phyloP scores from a whole-genome alignment of 73 alveolate genomes.

The Paramecium tetraurelia region DNA sequence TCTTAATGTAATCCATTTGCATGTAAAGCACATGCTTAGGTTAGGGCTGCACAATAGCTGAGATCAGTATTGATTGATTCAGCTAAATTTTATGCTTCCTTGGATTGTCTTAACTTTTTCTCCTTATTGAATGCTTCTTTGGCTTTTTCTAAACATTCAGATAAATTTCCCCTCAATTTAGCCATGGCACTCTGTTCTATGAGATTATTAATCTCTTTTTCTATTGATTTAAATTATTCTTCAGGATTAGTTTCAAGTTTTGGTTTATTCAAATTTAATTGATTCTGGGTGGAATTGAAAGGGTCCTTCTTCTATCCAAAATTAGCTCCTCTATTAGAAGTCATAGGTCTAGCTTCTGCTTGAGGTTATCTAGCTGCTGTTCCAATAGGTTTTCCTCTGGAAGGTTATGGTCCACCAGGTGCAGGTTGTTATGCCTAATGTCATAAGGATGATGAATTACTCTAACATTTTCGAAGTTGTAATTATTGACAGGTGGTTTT shows the following conservation, averaged over 20 bases:
- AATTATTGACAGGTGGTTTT: neutral
- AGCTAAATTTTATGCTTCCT: conserved; percentile 70
- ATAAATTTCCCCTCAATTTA: conserved; percentile 63
- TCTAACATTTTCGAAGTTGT: conserved; percentile 1
- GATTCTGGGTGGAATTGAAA: neutral
- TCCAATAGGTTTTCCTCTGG: neutral
- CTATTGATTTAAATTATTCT: conserved; percentile 73
- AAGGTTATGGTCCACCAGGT: conserved; percentile 30
- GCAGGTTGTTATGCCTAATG: neutral
- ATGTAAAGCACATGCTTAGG: conserved; percentile 75
- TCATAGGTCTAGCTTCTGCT: conserved; percentile 49
- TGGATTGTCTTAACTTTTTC: conserved; percentile 75
- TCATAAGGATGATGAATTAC: neutral
- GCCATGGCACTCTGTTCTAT: conserved; percentile 74
- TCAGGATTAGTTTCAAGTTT: conserved; percentile 64
- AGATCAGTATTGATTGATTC: conserved; percentile 82
- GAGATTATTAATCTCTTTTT: conserved; percentile 72
- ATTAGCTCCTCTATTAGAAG: conserved; percentile 43
- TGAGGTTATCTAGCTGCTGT: conserved; percentile 11
- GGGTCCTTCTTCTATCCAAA: conserved; percentile 9
- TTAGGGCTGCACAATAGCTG: conserved; percentile 73
- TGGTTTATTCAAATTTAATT: conserved; percentile 16
- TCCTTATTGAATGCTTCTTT: conserved; percentile 83
- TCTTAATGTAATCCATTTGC: conserved; percentile 64
- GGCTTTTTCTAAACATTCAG: conserved; percentile 77